These are phyloP conservation scores for Chlamydomonas sp. DNA, from an alignment of 139 green algal genomes.

Conservation along the genomic window DNA sequence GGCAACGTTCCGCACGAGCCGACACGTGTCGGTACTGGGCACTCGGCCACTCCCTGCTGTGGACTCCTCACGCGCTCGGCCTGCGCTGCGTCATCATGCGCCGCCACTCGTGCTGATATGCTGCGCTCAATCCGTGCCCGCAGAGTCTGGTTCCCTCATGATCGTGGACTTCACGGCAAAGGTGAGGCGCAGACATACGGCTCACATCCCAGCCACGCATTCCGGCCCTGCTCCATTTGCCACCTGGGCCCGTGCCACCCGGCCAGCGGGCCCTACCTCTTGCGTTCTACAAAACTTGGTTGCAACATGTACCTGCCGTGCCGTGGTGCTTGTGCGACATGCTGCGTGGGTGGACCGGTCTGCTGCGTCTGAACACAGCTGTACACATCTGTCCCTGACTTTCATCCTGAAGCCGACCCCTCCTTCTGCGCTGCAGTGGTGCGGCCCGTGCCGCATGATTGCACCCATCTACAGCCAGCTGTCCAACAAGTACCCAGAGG, in stretches of 20 bases:
- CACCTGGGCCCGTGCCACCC: too few relatives aligned
- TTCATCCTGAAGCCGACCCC: neutral
- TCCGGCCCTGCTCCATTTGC: too few relatives aligned
- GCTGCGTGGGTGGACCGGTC: neutral
- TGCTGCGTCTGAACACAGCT: neutral
- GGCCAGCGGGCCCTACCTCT: too few relatives aligned
- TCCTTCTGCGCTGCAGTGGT: too few relatives aligned
- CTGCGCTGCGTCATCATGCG: too few relatives aligned
- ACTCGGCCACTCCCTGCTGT: too few relatives aligned
- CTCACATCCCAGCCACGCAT: too few relatives aligned
- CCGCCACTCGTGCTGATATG: neutral
- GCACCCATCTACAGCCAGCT: conserved; percentile 19
- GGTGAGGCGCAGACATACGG: neutral
- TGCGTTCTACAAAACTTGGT: too few relatives aligned
- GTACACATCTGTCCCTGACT: neutral
- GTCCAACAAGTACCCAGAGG: conserved; percentile 16
- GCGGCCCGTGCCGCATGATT: conserved; percentile 37
- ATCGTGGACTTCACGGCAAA: conserved; percentile 34
- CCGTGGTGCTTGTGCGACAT: neutral
- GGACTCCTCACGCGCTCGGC: too few relatives aligned
- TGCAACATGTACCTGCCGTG: too few relatives aligned
- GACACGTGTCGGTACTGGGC: too few relatives aligned
- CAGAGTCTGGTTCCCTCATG: conserved; percentile 13
- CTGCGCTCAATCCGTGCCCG: neutral
- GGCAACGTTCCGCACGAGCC: too few relatives aligned